Conservation (phyloP, 495 filamentous ascomycete genomes). For the Sordaria brevicollis region DNA sequence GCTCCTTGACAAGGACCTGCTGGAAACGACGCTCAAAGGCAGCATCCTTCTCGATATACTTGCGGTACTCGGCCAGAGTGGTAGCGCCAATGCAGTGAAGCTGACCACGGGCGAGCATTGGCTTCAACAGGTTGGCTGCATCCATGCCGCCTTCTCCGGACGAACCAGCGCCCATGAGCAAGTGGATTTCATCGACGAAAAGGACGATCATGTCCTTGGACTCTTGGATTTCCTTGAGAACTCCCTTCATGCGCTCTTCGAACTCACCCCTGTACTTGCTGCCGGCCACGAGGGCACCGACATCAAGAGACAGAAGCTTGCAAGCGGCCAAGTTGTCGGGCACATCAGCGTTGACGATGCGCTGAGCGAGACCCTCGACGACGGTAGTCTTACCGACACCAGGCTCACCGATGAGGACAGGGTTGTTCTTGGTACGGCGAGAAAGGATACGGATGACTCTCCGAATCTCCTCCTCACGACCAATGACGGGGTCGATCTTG, state of each 20-base stretch:
- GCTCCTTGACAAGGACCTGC: slow-evolving; percentile 93
- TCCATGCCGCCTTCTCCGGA: slow-evolving; percentile 97
- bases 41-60: slow-evolving; percentile 97
- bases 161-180: slow-evolving; percentile 92
- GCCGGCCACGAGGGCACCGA: slow-evolving; percentile 87
- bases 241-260: slow-evolving; percentile 97
- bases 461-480: slow-evolving; percentile 91
- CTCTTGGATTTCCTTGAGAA: slow-evolving; percentile 91
- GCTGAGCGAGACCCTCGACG: slow-evolving; percentile 88
- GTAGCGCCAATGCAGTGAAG: slow-evolving; percentile 97
- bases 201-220: slow-evolving; percentile 96
- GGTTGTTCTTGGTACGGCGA: slow-evolving; percentile 95
- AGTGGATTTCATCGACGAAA: slow-evolving; percentile 97
- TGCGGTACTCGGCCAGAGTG: slow-evolving; percentile 88
- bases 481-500: slow-evolving; percentile 97
- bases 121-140: slow-evolving; percentile 93
- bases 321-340: slow-evolving; percentile 92
- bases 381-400: slow-evolving; percentile 98
- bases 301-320: slow-evolving; percentile 87
- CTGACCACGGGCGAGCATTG: slow-evolving; percentile 91
- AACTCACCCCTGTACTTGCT: slow-evolving; percentile 98
- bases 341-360: slow-evolving; percentile 92
- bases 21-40: slow-evolving; percentile 98
- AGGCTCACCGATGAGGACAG: slow-evolving; percentile 85
- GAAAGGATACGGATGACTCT: slow-evolving; percentile 90